Evolutionary conservation across 371 early-diverging fungal species (phyloP).

Genomic region (Syncephalastrum contaminatum): DNA sequence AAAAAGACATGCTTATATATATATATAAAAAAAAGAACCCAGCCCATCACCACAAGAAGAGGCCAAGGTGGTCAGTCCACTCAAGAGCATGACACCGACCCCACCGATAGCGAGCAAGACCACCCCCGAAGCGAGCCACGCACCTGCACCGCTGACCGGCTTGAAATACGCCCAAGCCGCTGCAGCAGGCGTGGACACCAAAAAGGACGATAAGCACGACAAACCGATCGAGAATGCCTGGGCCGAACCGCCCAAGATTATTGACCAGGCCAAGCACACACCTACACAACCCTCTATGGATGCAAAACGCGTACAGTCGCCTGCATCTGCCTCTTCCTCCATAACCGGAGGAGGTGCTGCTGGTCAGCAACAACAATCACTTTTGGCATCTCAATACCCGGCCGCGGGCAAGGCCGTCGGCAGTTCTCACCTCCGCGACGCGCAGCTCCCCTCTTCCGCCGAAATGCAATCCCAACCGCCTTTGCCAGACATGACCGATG

Average conservation of each 20-base stretch:
- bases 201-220: background rate
- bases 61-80: background rate
- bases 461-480: background rate
- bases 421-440: background rate
- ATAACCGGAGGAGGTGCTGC: background rate
- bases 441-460: too few species aligned
- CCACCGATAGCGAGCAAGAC: background rate
- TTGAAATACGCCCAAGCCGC: constrained; percentile 39
- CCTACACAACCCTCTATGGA: constrained; percentile 14
- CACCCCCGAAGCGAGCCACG: constrained; percentile 10
- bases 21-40: background rate
- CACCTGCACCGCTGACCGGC: constrained; percentile 9
- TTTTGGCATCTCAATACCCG: constrained; percentile 22
- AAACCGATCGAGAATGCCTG: constrained; percentile 19
- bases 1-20: background rate
- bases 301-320: too few species aligned
- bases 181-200: constrained; percentile 15
- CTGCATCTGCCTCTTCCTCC: constrained; percentile 11
- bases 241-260: constrained; percentile 30
- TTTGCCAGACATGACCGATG: constrained; percentile 39
- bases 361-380: constrained; percentile 18
- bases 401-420: constrained; percentile 6
- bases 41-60: constrained; percentile 6
- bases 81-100: constrained; percentile 1
- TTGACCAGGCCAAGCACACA: constrained; percentile 22